Evolutionary conservation across 2,329 filamentous ascomycete species (phyloP).

Genomic region (Hirsutella rhossiliensis): DNA sequence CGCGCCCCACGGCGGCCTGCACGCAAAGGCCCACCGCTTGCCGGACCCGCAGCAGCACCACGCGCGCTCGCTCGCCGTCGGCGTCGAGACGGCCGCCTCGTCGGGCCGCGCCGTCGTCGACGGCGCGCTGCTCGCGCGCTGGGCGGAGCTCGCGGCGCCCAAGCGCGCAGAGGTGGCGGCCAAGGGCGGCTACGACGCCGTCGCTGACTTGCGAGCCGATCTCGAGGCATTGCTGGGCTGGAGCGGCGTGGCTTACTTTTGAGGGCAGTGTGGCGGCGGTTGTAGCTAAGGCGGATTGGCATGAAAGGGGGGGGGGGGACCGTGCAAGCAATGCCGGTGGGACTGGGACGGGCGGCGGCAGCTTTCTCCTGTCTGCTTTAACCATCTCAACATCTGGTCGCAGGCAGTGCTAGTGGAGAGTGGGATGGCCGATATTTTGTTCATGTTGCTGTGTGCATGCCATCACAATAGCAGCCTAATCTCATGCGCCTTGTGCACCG

Average conservation of each 20-base stretch:
- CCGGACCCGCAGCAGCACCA: constrained; percentile 25
- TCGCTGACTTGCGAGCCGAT: constrained; percentile 58
- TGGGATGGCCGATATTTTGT: no score
- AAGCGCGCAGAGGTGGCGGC: constrained; percentile 61
- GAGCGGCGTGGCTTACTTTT: constrained; percentile 48
- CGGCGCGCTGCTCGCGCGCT: constrained; percentile 61
- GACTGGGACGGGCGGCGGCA: no score
- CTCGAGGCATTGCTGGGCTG: constrained; percentile 52
- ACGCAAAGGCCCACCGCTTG: constrained; percentile 66
- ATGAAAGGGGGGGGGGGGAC: not conserved
- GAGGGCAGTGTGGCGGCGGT: no score
- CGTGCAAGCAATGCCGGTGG: no score
- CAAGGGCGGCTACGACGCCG: constrained; percentile 54
- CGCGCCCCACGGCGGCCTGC: constrained; percentile 67
- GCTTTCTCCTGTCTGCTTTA: no score
- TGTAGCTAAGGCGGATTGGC: no score
- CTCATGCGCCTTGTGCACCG: no score
- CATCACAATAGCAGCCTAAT: no score
- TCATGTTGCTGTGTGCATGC: no score
- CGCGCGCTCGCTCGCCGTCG: constrained; percentile 29
- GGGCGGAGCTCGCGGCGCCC: constrained; percentile 63
- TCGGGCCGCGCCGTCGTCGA: constrained; percentile 62
- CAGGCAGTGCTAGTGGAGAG: no score
- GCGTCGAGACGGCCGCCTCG: constrained; percentile 41
- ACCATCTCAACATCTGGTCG: no score